phyloP scores from a whole-genome alignment of 1,284 basidiomycete genomes.

The Stygiomarasmius scandens region DNA sequence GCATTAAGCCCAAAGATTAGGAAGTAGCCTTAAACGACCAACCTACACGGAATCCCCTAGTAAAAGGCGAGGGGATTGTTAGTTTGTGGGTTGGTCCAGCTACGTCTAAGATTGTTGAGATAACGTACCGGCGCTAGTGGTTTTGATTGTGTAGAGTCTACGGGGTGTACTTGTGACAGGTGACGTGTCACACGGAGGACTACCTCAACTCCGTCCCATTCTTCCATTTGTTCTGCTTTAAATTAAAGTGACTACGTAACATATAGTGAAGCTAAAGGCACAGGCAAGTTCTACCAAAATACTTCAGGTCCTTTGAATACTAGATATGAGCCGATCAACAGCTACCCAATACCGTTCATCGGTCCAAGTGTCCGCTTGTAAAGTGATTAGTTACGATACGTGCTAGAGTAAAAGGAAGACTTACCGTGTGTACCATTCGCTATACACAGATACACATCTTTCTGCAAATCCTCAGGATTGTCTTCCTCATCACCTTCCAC shows the following conservation, averaged over 20 bases:
- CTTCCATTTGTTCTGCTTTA: too few relatives aligned
- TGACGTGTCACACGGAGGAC: too few relatives aligned
- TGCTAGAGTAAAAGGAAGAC: not conserved
- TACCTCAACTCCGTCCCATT: too few relatives aligned
- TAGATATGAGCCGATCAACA: not conserved
- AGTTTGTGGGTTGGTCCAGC: constrained; percentile 10
- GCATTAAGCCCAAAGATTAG: constrained; percentile 15
- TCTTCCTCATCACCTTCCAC: not conserved
- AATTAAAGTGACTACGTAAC: too few relatives aligned
- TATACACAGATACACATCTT: constrained; percentile 14
- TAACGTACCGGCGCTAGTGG: not conserved
- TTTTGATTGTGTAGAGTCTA: constrained; percentile 12
- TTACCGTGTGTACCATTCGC: constrained; percentile 16
- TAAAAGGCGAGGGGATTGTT: constrained; percentile 19
- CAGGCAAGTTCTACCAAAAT: too few relatives aligned
- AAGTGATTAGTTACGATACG: not conserved
- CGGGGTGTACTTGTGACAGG: too few relatives aligned
- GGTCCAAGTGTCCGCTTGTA: constrained; percentile 17
- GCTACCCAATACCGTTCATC: constrained; percentile 14
- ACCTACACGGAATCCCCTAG: constrained; percentile 17
- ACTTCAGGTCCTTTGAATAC: too few relatives aligned
- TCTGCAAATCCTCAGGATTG: not conserved
- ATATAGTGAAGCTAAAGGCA: too few relatives aligned
- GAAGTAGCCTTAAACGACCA: constrained; percentile 5
- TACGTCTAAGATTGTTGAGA: not conserved